Conservation (phyloP, 2,329 filamentous ascomycete genomes). For the Hypocrella siamensis region DNA sequence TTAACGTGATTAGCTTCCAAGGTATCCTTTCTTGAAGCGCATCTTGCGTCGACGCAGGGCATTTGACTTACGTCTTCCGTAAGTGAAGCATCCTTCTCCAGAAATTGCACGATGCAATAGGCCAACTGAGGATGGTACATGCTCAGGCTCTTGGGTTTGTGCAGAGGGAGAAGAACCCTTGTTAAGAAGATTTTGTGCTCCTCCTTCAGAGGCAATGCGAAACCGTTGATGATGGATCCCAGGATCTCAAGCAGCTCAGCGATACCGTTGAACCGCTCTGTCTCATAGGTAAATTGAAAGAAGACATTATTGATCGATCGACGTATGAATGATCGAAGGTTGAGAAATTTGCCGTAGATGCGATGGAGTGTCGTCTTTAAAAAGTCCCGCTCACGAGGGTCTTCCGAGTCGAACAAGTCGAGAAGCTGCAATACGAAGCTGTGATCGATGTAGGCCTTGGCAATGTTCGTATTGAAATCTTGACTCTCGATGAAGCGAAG, state of each 20-base stretch:
- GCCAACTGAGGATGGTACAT: constrained; percentile 99
- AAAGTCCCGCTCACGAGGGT: constrained; percentile 91
- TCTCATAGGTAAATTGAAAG: constrained; percentile 99
- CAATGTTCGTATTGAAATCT: constrained; percentile 99
- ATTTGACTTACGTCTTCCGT: constrained; percentile 68
- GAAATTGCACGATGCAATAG: constrained; percentile 96
- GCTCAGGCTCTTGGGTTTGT: constrained; percentile 98
- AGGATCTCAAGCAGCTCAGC: constrained; percentile 92
- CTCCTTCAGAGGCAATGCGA: constrained; percentile 90
- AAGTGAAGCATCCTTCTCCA: constrained; percentile 92
- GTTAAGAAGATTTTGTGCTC: constrained; percentile 98
- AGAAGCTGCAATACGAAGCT: constrained; percentile 91
- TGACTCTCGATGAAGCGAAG: constrained; percentile 97
- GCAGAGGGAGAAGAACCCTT: constrained; percentile 76
- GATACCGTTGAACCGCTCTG: constrained; percentile 95
- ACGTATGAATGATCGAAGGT: constrained; percentile 90
- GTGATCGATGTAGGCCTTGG: constrained; percentile 97
- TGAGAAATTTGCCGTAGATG: constrained; percentile 98
- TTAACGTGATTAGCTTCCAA: not conserved
- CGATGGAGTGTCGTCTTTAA: constrained; percentile 94
- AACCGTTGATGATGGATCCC: constrained; percentile 97
- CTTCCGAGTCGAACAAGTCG: constrained; percentile 97
- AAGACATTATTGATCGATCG: constrained; percentile 99
- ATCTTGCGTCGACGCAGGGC: no score
- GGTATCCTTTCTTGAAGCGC: no score